Evolutionary conservation across 1,139 yeast genomes (phyloP), one percentile per base, ranked within the genome.

Genomic region (Candida mesenterica): DNA sequence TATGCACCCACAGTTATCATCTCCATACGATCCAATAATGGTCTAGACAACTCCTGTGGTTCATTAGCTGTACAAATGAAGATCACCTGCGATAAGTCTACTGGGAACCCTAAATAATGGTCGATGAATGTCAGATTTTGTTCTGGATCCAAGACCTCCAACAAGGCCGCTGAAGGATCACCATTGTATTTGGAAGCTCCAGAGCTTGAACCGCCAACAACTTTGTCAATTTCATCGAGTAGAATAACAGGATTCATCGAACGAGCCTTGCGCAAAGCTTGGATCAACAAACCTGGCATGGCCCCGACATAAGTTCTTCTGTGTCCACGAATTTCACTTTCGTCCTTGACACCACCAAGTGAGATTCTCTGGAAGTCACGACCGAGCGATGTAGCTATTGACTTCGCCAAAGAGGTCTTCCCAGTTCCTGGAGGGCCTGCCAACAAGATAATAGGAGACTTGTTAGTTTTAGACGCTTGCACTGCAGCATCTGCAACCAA

Each of bases 341-440:
- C 96, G 52, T 89, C 96, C 43, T 84, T 79, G 31, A 89, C 72
- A 34, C 97, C 97, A 28, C 97, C 97, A 5, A 89, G 75, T 2
- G 95, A 84, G 27, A 89, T 74, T 39, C 96, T 69, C 59, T 88
- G 95, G 55, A 88, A 86, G 46, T 80, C 77, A 38, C 96, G 71
- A 3, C 85, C 85, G 43, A 89, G 63, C 2, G 95, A 77, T n/a
- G 73, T 68, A 2, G 97, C 96, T 36, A 89, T 79, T 0, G 95
- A 84, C 53, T 82, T 82, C 3, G 96, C 96, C 41, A 89, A 68
- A 3, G 96, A 86, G 0, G 97, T 89, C 56, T 89, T 89, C 27
- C 97, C 97, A 5, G 89, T 95, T 31, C 97, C 97, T 0, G 97
- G 97, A 7, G 97, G 97, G 0, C 97, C 97, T 3, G 89, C 89